Evolutionary conservation across 1,139 yeast species (phyloP).

Genomic region (Suhomyces taliae): DNA sequence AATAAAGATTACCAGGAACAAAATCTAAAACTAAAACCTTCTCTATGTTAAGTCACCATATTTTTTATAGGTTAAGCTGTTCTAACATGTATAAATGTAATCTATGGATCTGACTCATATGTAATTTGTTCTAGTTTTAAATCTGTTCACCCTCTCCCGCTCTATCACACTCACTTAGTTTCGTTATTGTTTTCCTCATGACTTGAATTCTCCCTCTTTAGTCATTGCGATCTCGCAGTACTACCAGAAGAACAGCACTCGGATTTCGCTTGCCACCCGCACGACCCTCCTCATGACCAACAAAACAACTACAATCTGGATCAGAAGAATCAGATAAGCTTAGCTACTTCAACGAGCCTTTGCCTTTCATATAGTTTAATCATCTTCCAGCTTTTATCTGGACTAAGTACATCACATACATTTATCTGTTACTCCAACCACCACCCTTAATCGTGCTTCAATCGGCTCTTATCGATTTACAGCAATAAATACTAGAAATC

Average conservation of each 20-base stretch:
- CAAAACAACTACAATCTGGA: conserved; percentile 9
- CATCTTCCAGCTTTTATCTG: background rate
- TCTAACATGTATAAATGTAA: too few species aligned
- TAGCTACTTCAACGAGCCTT: background rate
- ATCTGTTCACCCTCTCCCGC: too few species aligned
- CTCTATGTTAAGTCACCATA: too few species aligned
- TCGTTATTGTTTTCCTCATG: too few species aligned
- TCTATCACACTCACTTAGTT: too few species aligned
- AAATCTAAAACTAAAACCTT: too few species aligned
- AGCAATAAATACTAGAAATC: background rate
- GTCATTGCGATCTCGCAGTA: background rate
- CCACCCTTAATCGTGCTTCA: background rate
- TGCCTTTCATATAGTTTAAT: background rate
- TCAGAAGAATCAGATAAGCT: conserved; percentile 5
- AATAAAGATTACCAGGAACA: too few species aligned
- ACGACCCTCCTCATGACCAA: conserved; percentile 11
- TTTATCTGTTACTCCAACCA: background rate
- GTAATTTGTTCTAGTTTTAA: too few species aligned
- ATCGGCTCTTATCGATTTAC: background rate
- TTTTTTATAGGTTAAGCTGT: too few species aligned
- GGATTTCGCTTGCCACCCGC: conserved; percentile 2
- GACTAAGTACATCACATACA: background rate
- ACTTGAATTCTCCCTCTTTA: background rate
- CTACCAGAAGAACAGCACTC: background rate
- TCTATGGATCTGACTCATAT: too few species aligned